Evolutionary conservation across 331 rosid species (phyloP).

Genomic region (Pyracantha coccinea): DNA sequence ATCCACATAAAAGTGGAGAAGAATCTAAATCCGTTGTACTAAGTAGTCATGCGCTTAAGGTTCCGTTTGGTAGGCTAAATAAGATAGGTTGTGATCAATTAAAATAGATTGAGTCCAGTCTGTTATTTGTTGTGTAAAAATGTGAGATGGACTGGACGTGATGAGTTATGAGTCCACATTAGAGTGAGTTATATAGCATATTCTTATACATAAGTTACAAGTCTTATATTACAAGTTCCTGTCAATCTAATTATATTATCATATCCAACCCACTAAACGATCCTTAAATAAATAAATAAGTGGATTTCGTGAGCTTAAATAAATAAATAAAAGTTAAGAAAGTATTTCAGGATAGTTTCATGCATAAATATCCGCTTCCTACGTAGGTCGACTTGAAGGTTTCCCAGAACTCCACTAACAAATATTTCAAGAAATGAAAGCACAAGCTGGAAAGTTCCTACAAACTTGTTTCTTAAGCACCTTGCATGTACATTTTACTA

Average conservation of each 20-base stretch:
- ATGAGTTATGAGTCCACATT: too few relatives aligned
- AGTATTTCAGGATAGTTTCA: neutral
- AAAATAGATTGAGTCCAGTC: fast-evolving
- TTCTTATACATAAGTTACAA: too few relatives aligned
- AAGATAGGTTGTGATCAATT: too few relatives aligned
- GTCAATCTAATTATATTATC: too few relatives aligned
- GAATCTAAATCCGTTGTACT: too few relatives aligned
- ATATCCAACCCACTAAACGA: too few relatives aligned
- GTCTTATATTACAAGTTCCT: too few relatives aligned
- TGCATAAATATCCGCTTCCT: neutral
- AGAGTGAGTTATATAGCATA: too few relatives aligned
- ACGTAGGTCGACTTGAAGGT: neutral
- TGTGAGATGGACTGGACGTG: too few relatives aligned
- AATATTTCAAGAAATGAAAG: neutral
- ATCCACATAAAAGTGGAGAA: neutral
- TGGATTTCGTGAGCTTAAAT: neutral
- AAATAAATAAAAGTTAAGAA: too few relatives aligned
- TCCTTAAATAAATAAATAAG: neutral
- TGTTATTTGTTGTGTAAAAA: too few relatives aligned
- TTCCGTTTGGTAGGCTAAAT: too few relatives aligned
- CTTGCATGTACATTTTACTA: neutral
- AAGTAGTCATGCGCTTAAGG: neutral
- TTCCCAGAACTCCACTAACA: neutral
- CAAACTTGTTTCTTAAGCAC: neutral
- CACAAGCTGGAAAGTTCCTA: neutral